phyloP scores from a whole-genome alignment of 768 basidiomycete genomes.

The Coprinellus aureogranulatus region DNA sequence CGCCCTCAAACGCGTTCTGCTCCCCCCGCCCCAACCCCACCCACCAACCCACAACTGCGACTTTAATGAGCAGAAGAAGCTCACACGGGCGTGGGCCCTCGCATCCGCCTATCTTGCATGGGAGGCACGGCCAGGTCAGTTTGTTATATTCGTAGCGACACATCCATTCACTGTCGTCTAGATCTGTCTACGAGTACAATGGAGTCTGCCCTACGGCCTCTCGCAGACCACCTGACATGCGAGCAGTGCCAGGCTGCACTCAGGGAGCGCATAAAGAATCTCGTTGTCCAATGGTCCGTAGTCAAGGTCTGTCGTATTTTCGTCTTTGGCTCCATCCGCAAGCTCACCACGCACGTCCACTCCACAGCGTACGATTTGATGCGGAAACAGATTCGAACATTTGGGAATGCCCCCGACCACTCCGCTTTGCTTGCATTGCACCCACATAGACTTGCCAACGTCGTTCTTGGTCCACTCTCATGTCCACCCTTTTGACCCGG shows the following conservation, averaged over 20 bases:
- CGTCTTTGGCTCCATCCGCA: slow-evolving; percentile 1
- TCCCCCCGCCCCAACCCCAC: slow-evolving; percentile 74
- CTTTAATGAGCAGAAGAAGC: slow-evolving; percentile 72
- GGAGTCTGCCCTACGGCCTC: slow-evolving; percentile 67
- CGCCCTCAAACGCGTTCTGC: slow-evolving; percentile 74
- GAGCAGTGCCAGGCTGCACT: slow-evolving; percentile 65
- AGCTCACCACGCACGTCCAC: slow-evolving; percentile 1
- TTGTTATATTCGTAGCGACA: background rate
- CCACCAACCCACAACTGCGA: slow-evolving; percentile 68
- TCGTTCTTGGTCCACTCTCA: too few relatives aligned
- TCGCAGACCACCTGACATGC: slow-evolving; percentile 68
- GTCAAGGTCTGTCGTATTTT: slow-evolving; percentile 55
- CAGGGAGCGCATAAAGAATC: slow-evolving; percentile 61
- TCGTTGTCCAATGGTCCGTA: slow-evolving; percentile 74
- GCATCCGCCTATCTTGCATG: slow-evolving; percentile 81
- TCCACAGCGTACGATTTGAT: slow-evolving; percentile 56
- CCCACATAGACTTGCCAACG: too few relatives aligned
- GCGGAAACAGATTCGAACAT: background rate
- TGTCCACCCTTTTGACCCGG: too few relatives aligned
- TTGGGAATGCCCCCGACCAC: background rate
- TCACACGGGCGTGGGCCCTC: slow-evolving; percentile 79
- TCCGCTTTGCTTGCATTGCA: background rate
- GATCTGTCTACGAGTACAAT: slow-evolving; percentile 73
- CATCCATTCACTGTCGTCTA: slow-evolving; percentile 23
- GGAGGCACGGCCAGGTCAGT: slow-evolving; percentile 76